Conservation (phyloP, 1,284 basidiomycete species). For the Pseudozyma thailandica region DNA sequence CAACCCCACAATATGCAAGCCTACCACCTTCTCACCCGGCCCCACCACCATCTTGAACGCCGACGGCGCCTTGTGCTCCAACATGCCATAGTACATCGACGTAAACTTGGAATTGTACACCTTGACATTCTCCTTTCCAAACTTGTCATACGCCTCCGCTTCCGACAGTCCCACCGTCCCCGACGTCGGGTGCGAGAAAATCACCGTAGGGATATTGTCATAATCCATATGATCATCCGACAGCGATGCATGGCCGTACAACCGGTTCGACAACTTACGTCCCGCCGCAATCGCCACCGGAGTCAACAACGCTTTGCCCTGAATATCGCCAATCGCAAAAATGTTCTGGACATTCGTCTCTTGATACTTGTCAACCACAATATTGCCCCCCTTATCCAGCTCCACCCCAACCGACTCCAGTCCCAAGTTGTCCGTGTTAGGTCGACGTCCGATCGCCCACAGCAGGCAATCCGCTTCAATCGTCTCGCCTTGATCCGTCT, state of each 20-base stretch:
- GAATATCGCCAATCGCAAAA: slow-evolving; percentile 89
- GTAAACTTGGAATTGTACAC: slow-evolving; percentile 77
- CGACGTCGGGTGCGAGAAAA: slow-evolving; percentile 58
- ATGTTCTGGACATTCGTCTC: slow-evolving; percentile 76
- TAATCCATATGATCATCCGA: slow-evolving; percentile 90
- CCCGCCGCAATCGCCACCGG: slow-evolving; percentile 99
- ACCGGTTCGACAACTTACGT: slow-evolving; percentile 83
- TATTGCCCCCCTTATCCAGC: slow-evolving; percentile 80
- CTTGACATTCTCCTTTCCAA: slow-evolving; percentile 85
- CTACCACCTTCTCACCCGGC: slow-evolving; percentile 90
- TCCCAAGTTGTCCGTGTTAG: slow-evolving; percentile 82
- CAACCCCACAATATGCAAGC: slow-evolving; percentile 88
- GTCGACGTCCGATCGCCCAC: slow-evolving; percentile 92
- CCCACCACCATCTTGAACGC: slow-evolving; percentile 92
- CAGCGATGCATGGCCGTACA: slow-evolving; percentile 86
- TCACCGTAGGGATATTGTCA: slow-evolving; percentile 79
- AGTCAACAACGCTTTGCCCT: slow-evolving; percentile 89
- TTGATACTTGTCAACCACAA: slow-evolving; percentile 91
- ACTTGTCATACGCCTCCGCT: slow-evolving; percentile 85
- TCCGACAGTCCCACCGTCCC: slow-evolving; percentile 74
- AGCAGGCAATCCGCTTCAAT: slow-evolving; percentile 87
- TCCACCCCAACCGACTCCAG: slow-evolving; percentile 82
- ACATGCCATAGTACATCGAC: slow-evolving; percentile 67
- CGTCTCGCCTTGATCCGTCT: slow-evolving; percentile 74
- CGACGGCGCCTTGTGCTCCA: slow-evolving; percentile 73